phyloP scores from a whole-genome alignment of 768 basidiomycete genomes.

The Pulveroboletus sp. region DNA sequence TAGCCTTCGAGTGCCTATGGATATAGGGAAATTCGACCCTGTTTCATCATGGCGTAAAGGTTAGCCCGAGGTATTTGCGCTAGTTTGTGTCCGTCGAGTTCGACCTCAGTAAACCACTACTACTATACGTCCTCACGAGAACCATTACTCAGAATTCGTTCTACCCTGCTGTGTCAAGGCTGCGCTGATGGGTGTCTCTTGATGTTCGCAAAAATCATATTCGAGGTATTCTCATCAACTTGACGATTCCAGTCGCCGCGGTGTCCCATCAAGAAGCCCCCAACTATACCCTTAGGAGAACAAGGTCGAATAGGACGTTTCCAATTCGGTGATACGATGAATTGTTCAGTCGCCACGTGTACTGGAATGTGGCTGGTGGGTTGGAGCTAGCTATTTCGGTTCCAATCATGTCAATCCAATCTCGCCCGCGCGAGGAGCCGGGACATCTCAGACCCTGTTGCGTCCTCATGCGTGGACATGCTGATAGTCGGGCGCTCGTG shows the following conservation, averaged over 20 bases:
- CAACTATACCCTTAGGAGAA: not conserved
- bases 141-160: not conserved
- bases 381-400: not conserved
- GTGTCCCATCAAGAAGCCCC: not conserved
- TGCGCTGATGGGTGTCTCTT: constrained; percentile 5
- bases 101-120: too few relatives aligned
- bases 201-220: not conserved
- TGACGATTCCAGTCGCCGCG: not conserved
- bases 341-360: not conserved
- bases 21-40: too few relatives aligned
- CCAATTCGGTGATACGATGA: not conserved
- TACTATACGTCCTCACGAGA: too few relatives aligned
- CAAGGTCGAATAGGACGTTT: not conserved
- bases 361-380: not conserved
- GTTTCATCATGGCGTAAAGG: too few relatives aligned
- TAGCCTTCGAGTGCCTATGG: too few relatives aligned
- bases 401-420: not conserved
- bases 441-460: not conserved
- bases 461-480: too few relatives aligned
- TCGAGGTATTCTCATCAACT: not conserved
- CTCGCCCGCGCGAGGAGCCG: not conserved
- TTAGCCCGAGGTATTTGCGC: not conserved
- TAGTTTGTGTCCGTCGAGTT: not conserved
- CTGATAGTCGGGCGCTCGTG: too few relatives aligned
- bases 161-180: constrained; percentile 1